A percentile compares a stretch with the other conserved stretches of the same genome.
Conservation (phyloP, 2,329 filamentous ascomycete species). For the Myotisia sp. region DNA sequence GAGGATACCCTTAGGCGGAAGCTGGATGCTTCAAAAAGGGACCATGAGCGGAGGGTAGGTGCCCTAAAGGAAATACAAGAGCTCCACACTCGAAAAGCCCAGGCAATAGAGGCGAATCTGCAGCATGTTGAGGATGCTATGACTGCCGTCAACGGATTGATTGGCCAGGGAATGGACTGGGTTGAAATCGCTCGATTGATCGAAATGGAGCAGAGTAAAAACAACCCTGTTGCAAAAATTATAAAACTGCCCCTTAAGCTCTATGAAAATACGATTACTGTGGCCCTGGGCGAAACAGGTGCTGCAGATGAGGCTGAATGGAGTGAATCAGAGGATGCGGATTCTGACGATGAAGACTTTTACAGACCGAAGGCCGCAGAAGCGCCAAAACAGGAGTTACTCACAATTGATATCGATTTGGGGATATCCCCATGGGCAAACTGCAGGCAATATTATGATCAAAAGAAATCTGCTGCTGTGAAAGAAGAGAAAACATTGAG, state of each 20-base stretch:
- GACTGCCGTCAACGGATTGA: conserved; percentile 80
- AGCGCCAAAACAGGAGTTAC: conserved; percentile 19
- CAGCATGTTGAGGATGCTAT: conserved; percentile 86
- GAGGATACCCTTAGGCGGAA: conserved; percentile 72
- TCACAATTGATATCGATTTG: conserved; percentile 76
- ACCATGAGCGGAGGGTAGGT: conserved; percentile 73
- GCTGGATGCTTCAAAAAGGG: conserved; percentile 66
- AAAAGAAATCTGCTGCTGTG: conserved; percentile 66
- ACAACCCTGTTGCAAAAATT: conserved; percentile 72
- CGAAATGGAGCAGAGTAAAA: conserved; percentile 65
- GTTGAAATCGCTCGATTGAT: conserved; percentile 77
- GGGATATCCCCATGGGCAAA: conserved; percentile 74
- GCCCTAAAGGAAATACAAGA: conserved; percentile 69
- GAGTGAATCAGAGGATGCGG: conserved; percentile 20
- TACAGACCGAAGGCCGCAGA: conserved; percentile 13
- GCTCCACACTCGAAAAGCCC: conserved; percentile 73
- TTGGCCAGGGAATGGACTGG: conserved; percentile 96
- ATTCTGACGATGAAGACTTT: conserved; percentile 32
- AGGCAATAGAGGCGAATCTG: conserved; percentile 77
- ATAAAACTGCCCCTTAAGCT: conserved; percentile 81
- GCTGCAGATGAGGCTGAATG: conserved; percentile 45
- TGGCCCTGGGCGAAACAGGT: conserved; percentile 59
- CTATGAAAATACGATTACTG: conserved; percentile 73
- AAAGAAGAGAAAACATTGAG: conserved; percentile 79
- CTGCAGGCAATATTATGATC: conserved; percentile 79